Conservation (phyloP, 805 yeast genomes). For the Phaffomyces thermotolerans region DNA sequence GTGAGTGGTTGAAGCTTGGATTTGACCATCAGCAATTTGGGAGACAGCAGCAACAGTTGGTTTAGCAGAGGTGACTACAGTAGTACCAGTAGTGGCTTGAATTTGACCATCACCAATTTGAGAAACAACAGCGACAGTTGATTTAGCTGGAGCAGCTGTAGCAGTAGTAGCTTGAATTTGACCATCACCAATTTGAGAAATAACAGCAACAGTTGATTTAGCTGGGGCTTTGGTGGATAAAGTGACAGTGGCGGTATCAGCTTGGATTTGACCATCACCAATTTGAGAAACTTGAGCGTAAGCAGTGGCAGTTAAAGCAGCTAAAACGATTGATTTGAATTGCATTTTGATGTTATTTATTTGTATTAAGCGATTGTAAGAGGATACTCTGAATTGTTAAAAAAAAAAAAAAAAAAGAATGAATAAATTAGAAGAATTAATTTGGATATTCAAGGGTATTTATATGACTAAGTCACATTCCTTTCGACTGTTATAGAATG, state of each 20-base stretch:
- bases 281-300: constrained; percentile 22
- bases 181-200: constrained; percentile 1
- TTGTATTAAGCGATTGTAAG: background rate
- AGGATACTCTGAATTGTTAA: too few relatives aligned
- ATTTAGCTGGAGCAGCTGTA: constrained; percentile 25
- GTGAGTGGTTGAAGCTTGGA: constrained; percentile 24
- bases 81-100: constrained; percentile 19
- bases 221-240: constrained; percentile 21
- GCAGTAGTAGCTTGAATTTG: constrained; percentile 2
- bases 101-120: constrained; percentile 17
- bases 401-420: too few relatives aligned
- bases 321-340: constrained; percentile 11
- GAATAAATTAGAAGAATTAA: too few relatives aligned
- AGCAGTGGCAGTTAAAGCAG: constrained; percentile 16
- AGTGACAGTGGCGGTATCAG: constrained; percentile 16
- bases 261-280: constrained; percentile 24
- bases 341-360: constrained; percentile 14
- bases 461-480: background rate
- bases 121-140: constrained; percentile 34
- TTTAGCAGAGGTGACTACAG: constrained; percentile 34
- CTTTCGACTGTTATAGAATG: too few relatives aligned
- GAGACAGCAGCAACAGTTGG: constrained; percentile 34
- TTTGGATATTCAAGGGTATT: background rate
- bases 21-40: constrained; percentile 18
- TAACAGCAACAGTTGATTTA: constrained; percentile 17